Conservation (phyloP, 176 grass and related monocot species). For the Thinopyrum elongatum region DNA sequence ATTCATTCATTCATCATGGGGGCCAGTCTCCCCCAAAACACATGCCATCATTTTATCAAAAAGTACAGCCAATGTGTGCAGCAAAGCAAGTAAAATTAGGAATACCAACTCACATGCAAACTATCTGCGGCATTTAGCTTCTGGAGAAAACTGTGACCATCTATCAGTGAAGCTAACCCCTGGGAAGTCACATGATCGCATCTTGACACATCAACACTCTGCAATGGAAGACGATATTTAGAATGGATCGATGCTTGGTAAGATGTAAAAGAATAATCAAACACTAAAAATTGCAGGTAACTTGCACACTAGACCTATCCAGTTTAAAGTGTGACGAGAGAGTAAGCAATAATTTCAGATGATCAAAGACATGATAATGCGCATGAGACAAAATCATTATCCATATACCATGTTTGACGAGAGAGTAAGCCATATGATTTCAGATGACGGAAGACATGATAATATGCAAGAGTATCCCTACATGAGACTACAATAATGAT, state of each 20-base stretch:
- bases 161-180: constrained; percentile 67
- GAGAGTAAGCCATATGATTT: background rate
- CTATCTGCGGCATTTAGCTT: constrained; percentile 83
- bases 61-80: background rate
- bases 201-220: constrained; percentile 91
- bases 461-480: background rate
- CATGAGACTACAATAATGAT: background rate
- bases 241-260: background rate
- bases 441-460: constrained; percentile 12
- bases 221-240: constrained; percentile 27
- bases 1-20: background rate
- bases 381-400: background rate
- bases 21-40: background rate
- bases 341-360: background rate
- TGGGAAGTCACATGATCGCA: constrained; percentile 79
- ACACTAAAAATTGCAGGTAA: constrained; percentile 5
- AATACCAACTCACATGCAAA: constrained; percentile 56
- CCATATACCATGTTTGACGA: background rate
- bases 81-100: background rate
- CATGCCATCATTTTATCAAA: background rate
- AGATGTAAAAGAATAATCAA: background rate
- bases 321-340: background rate
- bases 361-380: background rate
- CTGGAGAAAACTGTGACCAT: constrained; percentile 64
- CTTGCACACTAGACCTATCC: background rate